A percentile compares a stretch with the other conserved stretches of the same genome.
Evolutionary conservation across 139 green algal species (phyloP).

Genomic region (Asterochloris sp.): DNA sequence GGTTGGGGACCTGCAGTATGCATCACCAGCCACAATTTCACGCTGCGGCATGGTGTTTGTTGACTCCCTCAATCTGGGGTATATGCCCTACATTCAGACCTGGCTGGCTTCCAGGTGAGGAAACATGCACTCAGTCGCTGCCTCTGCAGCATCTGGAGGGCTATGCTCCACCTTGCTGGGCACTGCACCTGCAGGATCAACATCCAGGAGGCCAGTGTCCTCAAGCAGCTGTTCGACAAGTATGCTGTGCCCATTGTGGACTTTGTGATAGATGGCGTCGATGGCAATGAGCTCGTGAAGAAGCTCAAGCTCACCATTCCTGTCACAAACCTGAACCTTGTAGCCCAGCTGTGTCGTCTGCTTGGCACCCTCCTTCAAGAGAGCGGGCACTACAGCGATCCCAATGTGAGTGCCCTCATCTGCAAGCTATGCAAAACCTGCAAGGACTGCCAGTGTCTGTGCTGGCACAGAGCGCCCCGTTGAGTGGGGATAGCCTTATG

Average conservation of each 20-base stretch:
- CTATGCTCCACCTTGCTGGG: no score
- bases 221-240: constrained; percentile 73
- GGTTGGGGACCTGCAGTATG: constrained; percentile 52
- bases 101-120: constrained; percentile 57
- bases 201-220: constrained; percentile 41
- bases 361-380: constrained; percentile 59
- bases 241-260: constrained; percentile 63
- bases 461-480: background rate
- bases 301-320: constrained; percentile 59
- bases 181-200: constrained; percentile 9
- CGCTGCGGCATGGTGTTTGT: constrained; percentile 90
- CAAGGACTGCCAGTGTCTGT: background rate
- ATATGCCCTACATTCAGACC: constrained; percentile 66
- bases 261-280: constrained; percentile 73
- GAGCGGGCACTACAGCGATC: constrained; percentile 20
- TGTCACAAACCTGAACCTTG: constrained; percentile 80
- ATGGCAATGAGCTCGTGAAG: constrained; percentile 71
- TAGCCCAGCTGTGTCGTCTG: constrained; percentile 72
- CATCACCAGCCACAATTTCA: constrained; percentile 72
- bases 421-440: background rate
- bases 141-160: background rate
- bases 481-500: background rate
- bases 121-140: background rate
- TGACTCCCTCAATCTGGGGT: constrained; percentile 84
- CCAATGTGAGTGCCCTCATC: constrained; percentile 10